Evolutionary conservation across 1,284 basidiomycete species (phyloP).

Genomic region (Apiotrichum laibachii): DNA sequence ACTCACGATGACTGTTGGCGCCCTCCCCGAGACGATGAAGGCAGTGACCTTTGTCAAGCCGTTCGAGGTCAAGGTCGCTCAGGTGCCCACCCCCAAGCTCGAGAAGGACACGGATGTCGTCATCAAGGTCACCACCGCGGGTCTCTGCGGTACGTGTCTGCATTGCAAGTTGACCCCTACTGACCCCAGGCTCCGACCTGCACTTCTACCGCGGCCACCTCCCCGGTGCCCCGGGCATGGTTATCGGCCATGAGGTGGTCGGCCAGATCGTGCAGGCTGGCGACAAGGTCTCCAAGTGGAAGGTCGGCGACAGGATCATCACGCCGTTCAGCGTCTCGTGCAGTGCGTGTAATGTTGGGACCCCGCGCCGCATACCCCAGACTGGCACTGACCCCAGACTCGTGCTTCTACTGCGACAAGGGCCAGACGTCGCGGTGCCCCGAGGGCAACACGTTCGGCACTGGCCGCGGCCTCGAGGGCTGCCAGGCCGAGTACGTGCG

Average conservation of each 20-base stretch:
- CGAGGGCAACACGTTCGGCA: conserved; percentile 56
- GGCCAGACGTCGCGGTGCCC: conserved; percentile 74
- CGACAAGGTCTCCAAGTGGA: conserved; percentile 63
- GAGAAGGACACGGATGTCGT: conserved; percentile 37
- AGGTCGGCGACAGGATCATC: conserved; percentile 74
- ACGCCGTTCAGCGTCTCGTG: conserved; percentile 44
- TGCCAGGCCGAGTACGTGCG: conserved; percentile 84
- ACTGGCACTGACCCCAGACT: conserved; percentile 24
- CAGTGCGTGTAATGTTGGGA: neutral
- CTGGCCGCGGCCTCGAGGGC: conserved; percentile 57
- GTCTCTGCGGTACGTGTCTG: conserved; percentile 40
- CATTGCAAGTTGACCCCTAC: neutral
- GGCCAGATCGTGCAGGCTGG: conserved; percentile 74
- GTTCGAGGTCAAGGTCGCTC: conserved; percentile 33
- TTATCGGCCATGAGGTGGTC: conserved; percentile 73
- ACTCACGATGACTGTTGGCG: neutral
- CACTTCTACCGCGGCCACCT: conserved; percentile 69
- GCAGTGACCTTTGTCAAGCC: conserved; percentile 37
- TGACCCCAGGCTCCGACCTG: conserved; percentile 66
- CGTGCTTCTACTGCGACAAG: conserved; percentile 61
- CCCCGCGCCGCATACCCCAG: neutral
- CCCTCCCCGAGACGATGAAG: conserved; percentile 30
- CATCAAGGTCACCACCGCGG: conserved; percentile 39
- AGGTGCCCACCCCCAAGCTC: conserved; percentile 34
- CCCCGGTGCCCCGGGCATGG: conserved; percentile 25